Evolutionary conservation across 257 asterid species (phyloP), one percentile per base, ranked within the genome.

Genomic region (Primulina tabacum): DNA sequence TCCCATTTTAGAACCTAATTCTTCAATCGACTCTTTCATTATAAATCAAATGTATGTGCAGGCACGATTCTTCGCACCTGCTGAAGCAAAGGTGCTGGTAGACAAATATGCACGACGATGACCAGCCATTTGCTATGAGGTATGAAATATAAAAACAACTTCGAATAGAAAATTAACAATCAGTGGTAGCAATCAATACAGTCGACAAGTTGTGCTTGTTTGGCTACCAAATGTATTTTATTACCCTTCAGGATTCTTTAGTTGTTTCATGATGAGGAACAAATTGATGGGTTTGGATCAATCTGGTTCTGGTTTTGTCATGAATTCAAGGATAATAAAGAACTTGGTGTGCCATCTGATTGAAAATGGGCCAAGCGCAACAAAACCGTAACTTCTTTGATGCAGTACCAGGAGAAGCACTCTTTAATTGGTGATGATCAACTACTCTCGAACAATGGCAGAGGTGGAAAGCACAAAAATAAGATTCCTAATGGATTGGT

Each of bases 1-100:
- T 55, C 50, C 16, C 32, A 11, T 52, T 32, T 57, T n/a, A 5
- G 30, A 12, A 66, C 53, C 38, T 24, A 5, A 32, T 50, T 52
- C n/a, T 18, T 40, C 50, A 55, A n/a, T 24, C 32, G 4, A 52
- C 17, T 29, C 62, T 14, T 26, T 24, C 32, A 8, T 12, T 30
- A 5, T 53, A 69, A 64, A 47, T 61, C 34, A 29, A 6, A 59
- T 64, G 69, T 29, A 58, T 81, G 26, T 24, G 30, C 92, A 92
- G 98, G 98, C 96, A 55, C 87, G 96, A 30, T 92, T 89, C 84
- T 86, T 88, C 53, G 96, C 98, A 56, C 92, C 98, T 20, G 88
- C 80, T 64, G 86, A 82, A 34, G 95, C 94, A 5, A 88, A 90
- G 80, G 82, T 68, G 16, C 82, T 92, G 43, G 94, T 92, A 62